Evolutionary conservation across 2,329 filamentous ascomycete species (phyloP), one percentile per base, ranked within the genome.

Genomic region (Diaporthe destruens): DNA sequence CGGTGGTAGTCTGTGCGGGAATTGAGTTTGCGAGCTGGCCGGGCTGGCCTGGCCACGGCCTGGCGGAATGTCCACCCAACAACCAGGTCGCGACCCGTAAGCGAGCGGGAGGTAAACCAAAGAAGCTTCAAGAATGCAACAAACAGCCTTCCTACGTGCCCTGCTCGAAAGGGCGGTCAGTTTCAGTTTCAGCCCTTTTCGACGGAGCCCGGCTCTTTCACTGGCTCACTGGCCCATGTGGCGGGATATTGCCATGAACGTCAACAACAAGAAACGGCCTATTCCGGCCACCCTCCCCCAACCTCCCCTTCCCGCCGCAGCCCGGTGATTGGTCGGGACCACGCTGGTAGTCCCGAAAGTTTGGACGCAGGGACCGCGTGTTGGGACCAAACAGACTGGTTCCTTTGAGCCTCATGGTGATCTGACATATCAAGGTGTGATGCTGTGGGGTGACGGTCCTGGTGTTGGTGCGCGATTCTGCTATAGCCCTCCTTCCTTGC

Each of bases 371-470:
- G 47, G 61, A 51, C 61, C 61, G 44, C 61, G 25, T 36, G 47
- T 47, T 66, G 61, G 61, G 47, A 53, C 61, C 61, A 66, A 53
- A 66, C 61, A 66, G 61, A 66, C 61, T 66, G 44, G 47, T 12
- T 39, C 47, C 61, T 70, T 72, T 72, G 49, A 69, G 71, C 71
- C 71, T 59, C 71, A 69, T 39, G 32, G n/a, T 66, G 47, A 66
- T 66, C 47, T 53, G 47, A 53, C 61, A 66, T 53, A 53, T 25
- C 44, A n/a, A 51, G 42, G 59, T 39, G 47, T 66, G 25, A 66
- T 53, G 61, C 32, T 53, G 44, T 53, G 61, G 59, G 59, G 59
- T 65, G 59, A 51, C 51, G 9, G 3, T 51, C 29, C 14, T 23
- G 39, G n/a, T 66, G 32, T 29, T 29, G 29, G 29, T 29, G 29